Percentiles rank a stretch among this genome's conserved stretches.
Evolutionary conservation across 306 rosid genomes (phyloP).

Genomic region (Astragalus membranaceus): DNA sequence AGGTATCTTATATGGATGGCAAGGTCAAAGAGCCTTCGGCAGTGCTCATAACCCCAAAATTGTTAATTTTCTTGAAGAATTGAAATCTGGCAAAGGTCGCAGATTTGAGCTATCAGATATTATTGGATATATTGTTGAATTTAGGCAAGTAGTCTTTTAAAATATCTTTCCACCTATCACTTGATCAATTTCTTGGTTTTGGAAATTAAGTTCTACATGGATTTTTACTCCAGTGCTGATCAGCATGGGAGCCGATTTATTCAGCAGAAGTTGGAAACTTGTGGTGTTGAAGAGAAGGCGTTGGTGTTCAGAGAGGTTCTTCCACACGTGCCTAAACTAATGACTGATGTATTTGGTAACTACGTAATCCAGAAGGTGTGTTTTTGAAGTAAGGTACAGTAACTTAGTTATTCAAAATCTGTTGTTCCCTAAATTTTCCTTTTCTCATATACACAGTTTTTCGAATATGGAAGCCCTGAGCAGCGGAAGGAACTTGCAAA

Average conservation of each 20-base stretch:
- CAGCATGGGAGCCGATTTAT: conserved; percentile 51
- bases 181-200: background rate
- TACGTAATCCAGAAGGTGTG: conserved; percentile 43
- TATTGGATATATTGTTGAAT: conserved; percentile 37
- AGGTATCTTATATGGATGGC: conserved; percentile 36
- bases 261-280: conserved; percentile 43
- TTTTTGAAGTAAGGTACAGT: background rate
- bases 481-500: conserved; percentile 34
- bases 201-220: conserved; percentile 10
- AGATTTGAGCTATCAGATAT: conserved; percentile 49
- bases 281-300: conserved; percentile 31
- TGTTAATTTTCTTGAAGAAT: conserved; percentile 39
- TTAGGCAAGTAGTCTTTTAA: conserved; percentile 31
- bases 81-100: conserved; percentile 40
- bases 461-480: conserved; percentile 41
- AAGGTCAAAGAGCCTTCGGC: conserved; percentile 35
- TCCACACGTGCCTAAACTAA: conserved; percentile 34
- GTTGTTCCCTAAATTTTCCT: background rate
- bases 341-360: conserved; percentile 49
- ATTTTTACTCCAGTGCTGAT: conserved; percentile 32
- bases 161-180: background rate
- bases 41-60: conserved; percentile 30
- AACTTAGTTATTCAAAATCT: background rate
- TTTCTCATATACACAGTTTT: conserved; percentile 24
- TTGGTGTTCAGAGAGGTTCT: conserved; percentile 42